A percentile compares a stretch with the other conserved stretches of the same genome.
These are phyloP conservation scores for Vanrija sp. DNA, from an alignment of 1,284 basidiomycete species.

Conservation along the genomic window DNA sequence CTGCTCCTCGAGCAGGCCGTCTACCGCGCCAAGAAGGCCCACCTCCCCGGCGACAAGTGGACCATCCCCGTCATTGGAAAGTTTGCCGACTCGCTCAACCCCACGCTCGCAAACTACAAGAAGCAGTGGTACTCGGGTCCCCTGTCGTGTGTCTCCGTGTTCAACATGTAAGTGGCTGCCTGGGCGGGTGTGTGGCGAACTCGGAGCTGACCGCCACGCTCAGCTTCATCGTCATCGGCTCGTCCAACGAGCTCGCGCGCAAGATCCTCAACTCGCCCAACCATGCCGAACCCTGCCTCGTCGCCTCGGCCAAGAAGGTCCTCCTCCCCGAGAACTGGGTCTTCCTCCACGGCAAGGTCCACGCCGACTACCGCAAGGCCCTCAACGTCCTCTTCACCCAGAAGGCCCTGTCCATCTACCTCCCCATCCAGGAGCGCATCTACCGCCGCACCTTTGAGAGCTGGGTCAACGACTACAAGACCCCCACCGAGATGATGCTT, in stretches of 20 bases:
- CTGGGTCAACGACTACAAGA: conserved; percentile 57
- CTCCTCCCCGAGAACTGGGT: conserved; percentile 94
- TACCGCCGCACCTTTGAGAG: conserved; percentile 69
- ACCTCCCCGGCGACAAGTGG: conserved; percentile 81
- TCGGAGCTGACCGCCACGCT: not conserved
- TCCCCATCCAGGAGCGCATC: conserved; percentile 79
- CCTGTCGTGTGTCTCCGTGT: conserved; percentile 81
- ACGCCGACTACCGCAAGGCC: conserved; percentile 90
- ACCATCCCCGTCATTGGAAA: conserved; percentile 93
- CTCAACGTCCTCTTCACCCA: conserved; percentile 92
- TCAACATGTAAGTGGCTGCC: conserved; percentile 73
- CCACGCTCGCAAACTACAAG: conserved; percentile 83
- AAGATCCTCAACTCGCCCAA: conserved; percentile 89
- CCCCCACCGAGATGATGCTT: conserved; percentile 76
- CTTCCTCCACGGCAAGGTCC: conserved; percentile 88
- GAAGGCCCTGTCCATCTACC: conserved; percentile 86
- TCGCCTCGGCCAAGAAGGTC: conserved; percentile 86
- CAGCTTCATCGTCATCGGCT: conserved; percentile 95
- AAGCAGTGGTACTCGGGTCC: conserved; percentile 81
- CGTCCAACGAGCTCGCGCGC: conserved; percentile 81
- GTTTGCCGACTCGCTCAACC: conserved; percentile 82
- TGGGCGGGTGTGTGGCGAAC: not conserved
- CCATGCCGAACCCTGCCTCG: conserved; percentile 88
- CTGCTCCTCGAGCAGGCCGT: conserved; percentile 60
- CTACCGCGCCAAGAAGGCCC: conserved; percentile 79